These are phyloP conservation scores for Plasmodium vivax DNA, from an alignment of 169 alveolate genomes.

Conservation along the genomic window DNA sequence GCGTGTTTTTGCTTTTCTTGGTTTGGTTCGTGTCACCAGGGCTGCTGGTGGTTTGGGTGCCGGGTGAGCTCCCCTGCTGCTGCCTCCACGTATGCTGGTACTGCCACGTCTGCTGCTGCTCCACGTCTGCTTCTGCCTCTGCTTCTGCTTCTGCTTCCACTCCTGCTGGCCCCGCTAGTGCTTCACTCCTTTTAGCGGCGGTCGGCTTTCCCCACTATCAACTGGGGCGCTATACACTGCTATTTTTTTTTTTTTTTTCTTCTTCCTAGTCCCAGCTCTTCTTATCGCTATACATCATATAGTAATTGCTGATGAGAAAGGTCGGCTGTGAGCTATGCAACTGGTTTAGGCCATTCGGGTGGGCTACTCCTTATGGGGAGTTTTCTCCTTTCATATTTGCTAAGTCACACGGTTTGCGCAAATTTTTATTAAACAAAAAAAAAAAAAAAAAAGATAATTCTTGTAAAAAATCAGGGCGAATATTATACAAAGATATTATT, in stretches of 20 bases:
- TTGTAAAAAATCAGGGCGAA: neutral
- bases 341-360: neutral
- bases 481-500: neutral
- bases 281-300: neutral
- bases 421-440: neutral
- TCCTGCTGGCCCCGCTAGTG: neutral
- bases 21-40: neutral
- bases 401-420: neutral
- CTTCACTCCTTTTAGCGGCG: neutral
- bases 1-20: neutral
- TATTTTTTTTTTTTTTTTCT: neutral
- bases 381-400: neutral
- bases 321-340: neutral
- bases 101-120: neutral
- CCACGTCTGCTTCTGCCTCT: no score
- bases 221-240: neutral
- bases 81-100: neutral
- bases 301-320: neutral
- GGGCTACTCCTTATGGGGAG: neutral
- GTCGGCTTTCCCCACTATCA: neutral
- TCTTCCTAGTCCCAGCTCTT: neutral
- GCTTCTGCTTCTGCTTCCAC: no score
- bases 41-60: neutral
- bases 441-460: neutral
- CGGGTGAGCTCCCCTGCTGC: neutral